These are phyloP conservation scores for Neoboletus magnificus DNA, from an alignment of 768 basidiomycete species.

Conservation along the genomic window DNA sequence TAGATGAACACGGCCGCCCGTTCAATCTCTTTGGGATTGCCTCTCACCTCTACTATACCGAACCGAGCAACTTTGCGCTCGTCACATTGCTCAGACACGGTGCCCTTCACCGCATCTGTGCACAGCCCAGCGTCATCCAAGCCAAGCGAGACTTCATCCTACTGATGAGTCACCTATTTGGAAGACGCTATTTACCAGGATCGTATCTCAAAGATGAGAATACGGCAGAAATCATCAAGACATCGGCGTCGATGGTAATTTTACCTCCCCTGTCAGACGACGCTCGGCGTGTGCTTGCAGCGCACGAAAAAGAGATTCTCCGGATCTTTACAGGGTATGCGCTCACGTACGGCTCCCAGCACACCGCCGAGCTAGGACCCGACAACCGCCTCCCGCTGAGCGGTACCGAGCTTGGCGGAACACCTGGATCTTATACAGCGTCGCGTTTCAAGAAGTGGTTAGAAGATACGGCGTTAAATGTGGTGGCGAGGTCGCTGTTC, in stretches of 20 bases:
- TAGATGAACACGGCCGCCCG: constrained; percentile 52
- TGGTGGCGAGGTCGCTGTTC: constrained; percentile 54
- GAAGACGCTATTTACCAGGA: constrained; percentile 50
- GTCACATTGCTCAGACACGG: constrained; percentile 56
- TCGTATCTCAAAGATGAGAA: constrained; percentile 40
- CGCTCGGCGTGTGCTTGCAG: constrained; percentile 40
- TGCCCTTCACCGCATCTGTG: constrained; percentile 55
- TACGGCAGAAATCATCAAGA: constrained; percentile 34
- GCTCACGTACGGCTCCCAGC: constrained; percentile 42
- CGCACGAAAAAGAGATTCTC: constrained; percentile 50
- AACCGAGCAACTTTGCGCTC: constrained; percentile 69
- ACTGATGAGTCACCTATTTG: constrained; percentile 64
- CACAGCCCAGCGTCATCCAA: constrained; percentile 32
- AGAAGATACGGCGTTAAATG: constrained; percentile 33
- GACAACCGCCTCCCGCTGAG: constrained; percentile 53
- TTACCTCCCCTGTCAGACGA: constrained; percentile 46
- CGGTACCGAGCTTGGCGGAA: constrained; percentile 21
- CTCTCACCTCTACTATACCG: constrained; percentile 58
- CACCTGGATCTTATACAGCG: background rate
- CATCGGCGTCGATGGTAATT: constrained; percentile 55
- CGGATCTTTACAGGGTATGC: constrained; percentile 57
- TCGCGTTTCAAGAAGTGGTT: constrained; percentile 38
- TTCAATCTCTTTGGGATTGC: constrained; percentile 55
- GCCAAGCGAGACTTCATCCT: constrained; percentile 52
- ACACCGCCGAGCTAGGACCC: constrained; percentile 35